Base-by-base conservation (phyloP, 805 yeast genomes). In the Suhomyces canberraensis region DNA sequence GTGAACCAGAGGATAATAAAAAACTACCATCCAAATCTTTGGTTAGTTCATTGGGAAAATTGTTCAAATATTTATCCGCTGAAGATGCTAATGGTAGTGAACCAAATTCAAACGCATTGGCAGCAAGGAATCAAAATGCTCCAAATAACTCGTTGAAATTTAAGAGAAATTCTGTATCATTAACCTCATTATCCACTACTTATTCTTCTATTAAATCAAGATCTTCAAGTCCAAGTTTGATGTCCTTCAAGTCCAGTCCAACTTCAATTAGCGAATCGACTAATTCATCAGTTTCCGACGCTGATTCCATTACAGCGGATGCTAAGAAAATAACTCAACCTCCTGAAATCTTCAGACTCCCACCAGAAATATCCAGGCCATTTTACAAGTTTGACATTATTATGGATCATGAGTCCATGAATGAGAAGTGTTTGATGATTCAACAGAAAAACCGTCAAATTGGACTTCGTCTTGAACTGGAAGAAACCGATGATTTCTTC, bases 351-450 rank as follows among this genome's bases (percentile, higher is more conserved):
- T 54, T 60, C 29, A 56, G 52, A 30, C 48, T 64, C 5, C 66
- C 73, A 0, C 77, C 79, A 3, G 74, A 70, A 18, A 56, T 73
- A 8, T 52, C 61, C 19, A 50, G 74, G 26, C 78, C 76, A n/a
- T 45, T 61, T 16, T 71, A 60, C 50, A 71, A 54, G 46, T 75
- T 73, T 50, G 76, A 73, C 25, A 50, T 76, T 25, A 58, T 65
- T 3, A 50, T 68, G 37, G 71, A 72, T 37, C 70, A 68, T 35
- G 71, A 66, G 11, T 46, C 71, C 4, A 48, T 65, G 14, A 64
- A 66, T 28, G 61, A 54, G 6, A 64, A 64, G 39, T 54, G 31
- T 31, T 31, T 39, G 25, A 39, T 60, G 39, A 51, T 58, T 14
- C 35, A 37, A 19, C 35, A 30, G 21, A 45, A 33, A 16, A 42